Conservation (phyloP, 2,329 filamentous ascomycete species). For the Calonectria crousiana region DNA sequence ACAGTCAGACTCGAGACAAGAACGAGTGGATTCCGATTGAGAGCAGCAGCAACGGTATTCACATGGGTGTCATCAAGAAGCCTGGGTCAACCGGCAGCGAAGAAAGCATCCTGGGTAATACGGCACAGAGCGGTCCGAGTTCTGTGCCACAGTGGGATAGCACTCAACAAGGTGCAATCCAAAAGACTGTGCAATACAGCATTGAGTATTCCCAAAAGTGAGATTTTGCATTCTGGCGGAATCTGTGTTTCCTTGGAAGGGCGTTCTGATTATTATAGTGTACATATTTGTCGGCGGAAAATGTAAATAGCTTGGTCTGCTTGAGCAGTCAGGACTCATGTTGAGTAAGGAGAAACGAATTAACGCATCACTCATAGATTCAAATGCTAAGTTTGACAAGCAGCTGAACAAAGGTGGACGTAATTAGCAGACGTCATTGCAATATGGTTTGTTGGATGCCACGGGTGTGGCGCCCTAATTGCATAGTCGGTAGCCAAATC, state of each 20-base stretch:
- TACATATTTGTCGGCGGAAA: slow-evolving; percentile 11
- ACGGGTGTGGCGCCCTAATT: background rate
- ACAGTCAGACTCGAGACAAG: slow-evolving; percentile 35
- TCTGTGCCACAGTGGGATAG: slow-evolving; percentile 17
- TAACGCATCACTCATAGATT: slow-evolving; percentile 2
- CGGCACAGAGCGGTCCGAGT: slow-evolving; percentile 22
- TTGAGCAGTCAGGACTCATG: background rate
- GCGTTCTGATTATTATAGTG: slow-evolving; percentile 22
- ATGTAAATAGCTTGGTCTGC: background rate
- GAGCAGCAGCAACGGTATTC: slow-evolving; percentile 33
- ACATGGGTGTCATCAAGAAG: slow-evolving; percentile 33
- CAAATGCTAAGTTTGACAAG: background rate
- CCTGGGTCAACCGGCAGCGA: slow-evolving; percentile 40
- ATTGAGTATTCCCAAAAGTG: slow-evolving; percentile 32
- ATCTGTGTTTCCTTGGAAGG: background rate
- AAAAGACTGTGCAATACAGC: slow-evolving; percentile 35
- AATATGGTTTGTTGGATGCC: background rate
- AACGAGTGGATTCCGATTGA: slow-evolving; percentile 42
- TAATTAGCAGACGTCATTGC: background rate
- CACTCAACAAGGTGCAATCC: slow-evolving; percentile 28
- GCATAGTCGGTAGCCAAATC: slow-evolving; percentile 9
- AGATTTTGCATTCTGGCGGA: background rate
- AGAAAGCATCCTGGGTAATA: slow-evolving; percentile 36
- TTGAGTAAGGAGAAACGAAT: slow-evolving; percentile 12
- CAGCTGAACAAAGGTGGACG: background rate